Evolutionary conservation across 441 rosid species (phyloP), one percentile per base, ranked within the genome.

Genomic region (Aleurites moluccanus): DNA sequence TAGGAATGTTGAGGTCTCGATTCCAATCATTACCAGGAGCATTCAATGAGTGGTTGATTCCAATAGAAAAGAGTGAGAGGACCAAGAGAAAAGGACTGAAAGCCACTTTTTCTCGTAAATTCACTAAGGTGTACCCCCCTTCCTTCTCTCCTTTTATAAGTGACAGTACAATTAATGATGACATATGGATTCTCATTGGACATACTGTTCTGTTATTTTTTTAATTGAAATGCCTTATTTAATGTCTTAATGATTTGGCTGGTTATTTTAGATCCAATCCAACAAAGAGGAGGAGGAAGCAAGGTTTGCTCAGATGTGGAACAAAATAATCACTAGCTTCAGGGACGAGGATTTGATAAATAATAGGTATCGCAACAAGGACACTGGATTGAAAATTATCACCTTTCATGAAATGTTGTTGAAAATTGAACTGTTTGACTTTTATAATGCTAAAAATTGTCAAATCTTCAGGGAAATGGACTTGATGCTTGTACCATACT

Each of bases 281-380:
- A 88, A 88, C 85, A 89, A 88, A 80, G 98, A 88, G 84, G 85
- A 88, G 83, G 96, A 82, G 75, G 93, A 94, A 78, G 97, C 98
- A 77, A 91, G 96, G 80, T 96, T 96, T 87, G 98, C 99, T 78
- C 99, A 96, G 87, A 73, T 96, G 81, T 96, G 99, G 99, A 96
- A 96, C 88, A 91, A 87, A 83, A 92, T 96, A 78, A 94, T 96
- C 73, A 89, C 90, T 74, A 96, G 98, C 81, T 96, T 96, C 63
- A 87, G 99, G 80, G 97, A 96, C 77, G 99, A 96, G 77, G 99
- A 96, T 84, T 92, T 96, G 75, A 96, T 96, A 78, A 89, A 85
- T 83, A 25, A 94, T 77, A 89, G 86, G 99, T 92, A 83, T 33
- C 2, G 23, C 49, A 49, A 64, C 33, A 35, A 66, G 72, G 44